These are phyloP conservation scores for Monosporascus sp. DNA, from an alignment of 2,329 filamentous ascomycete species.

Conservation along the genomic window DNA sequence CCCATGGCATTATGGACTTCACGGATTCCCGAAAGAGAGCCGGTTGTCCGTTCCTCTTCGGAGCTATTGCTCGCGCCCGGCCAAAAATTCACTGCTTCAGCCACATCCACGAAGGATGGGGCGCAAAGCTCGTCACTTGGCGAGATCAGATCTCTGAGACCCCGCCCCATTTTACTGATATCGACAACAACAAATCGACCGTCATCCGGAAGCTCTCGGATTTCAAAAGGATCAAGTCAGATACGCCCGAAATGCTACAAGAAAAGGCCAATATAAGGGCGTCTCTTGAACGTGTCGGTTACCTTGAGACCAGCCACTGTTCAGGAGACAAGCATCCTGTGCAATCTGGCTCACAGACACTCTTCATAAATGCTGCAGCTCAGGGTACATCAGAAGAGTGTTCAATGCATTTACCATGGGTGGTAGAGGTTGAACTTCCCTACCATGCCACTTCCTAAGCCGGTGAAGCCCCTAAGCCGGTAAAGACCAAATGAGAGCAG, in stretches of 20 bases:
- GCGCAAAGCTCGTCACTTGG: slow-evolving; percentile 50
- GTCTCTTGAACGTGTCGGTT: slow-evolving; percentile 22
- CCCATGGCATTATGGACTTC: slow-evolving; percentile 44
- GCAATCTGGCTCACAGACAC: slow-evolving; percentile 39
- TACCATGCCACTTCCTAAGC: not conserved
- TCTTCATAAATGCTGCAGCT: slow-evolving; percentile 58
- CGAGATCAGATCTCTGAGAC: slow-evolving; percentile 18
- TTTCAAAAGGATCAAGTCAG: slow-evolving; percentile 16
- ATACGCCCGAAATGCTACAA: slow-evolving; percentile 8
- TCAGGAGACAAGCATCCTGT: slow-evolving; percentile 27
- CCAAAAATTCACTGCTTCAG: slow-evolving; percentile 52
- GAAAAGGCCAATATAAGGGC: slow-evolving; percentile 12
- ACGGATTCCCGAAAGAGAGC: slow-evolving; percentile 26
- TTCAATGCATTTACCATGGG: slow-evolving; percentile 45
- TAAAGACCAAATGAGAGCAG: no score
- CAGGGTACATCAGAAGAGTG: slow-evolving; percentile 34
- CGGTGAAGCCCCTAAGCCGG: no score
- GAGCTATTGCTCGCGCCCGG: slow-evolving; percentile 35
- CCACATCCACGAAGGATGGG: slow-evolving; percentile 58
- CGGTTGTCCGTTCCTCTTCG: slow-evolving; percentile 41
- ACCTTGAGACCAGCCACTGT: slow-evolving; percentile 35
- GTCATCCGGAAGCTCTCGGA: slow-evolving; percentile 30
- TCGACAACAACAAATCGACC: slow-evolving; percentile 36
- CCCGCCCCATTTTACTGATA: slow-evolving; percentile 35
- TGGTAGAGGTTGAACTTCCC: slow-evolving; percentile 44